Percentiles rank a stretch among this genome's conserved stretches.
Conservation (phyloP, 257 asterid species). For the Mentha longifolia region DNA sequence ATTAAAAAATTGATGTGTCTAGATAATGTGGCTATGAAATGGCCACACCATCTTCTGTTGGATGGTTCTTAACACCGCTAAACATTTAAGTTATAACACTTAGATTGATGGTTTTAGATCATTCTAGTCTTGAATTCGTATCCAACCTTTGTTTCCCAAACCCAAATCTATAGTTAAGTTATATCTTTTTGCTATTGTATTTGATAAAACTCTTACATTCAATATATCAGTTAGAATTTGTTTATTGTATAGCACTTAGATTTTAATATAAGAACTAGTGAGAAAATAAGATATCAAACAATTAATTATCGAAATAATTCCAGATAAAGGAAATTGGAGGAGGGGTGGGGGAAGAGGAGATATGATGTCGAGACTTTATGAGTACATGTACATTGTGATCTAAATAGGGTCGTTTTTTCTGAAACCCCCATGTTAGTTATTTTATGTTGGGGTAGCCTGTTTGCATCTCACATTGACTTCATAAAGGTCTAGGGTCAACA, state of each 20-base stretch:
- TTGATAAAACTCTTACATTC: too few species aligned
- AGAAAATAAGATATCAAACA: neutral
- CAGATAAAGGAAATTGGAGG: neutral
- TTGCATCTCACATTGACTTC: too few species aligned
- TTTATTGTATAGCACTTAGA: neutral
- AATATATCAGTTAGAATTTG: neutral
- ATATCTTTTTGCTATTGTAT: neutral
- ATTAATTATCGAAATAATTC: neutral
- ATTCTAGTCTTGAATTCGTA: neutral
- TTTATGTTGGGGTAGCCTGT: neutral
- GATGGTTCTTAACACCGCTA: neutral
- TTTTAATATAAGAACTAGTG: neutral
- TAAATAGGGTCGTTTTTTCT: neutral
- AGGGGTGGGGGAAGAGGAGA: too few species aligned
- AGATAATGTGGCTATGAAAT: neutral
- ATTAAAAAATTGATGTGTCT: neutral
- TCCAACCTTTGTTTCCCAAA: neutral
- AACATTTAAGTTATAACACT: too few species aligned
- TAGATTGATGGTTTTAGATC: neutral
- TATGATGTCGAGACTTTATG: neutral
- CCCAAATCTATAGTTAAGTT: neutral
- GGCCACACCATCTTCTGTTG: neutral
- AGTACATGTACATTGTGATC: constrained; percentile 2
- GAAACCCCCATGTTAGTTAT: neutral
- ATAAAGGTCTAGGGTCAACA: too few species aligned